These are phyloP conservation scores for Pseudogymnoascus sp. DNA, from an alignment of 2,329 filamentous ascomycete species.

Conservation along the genomic window DNA sequence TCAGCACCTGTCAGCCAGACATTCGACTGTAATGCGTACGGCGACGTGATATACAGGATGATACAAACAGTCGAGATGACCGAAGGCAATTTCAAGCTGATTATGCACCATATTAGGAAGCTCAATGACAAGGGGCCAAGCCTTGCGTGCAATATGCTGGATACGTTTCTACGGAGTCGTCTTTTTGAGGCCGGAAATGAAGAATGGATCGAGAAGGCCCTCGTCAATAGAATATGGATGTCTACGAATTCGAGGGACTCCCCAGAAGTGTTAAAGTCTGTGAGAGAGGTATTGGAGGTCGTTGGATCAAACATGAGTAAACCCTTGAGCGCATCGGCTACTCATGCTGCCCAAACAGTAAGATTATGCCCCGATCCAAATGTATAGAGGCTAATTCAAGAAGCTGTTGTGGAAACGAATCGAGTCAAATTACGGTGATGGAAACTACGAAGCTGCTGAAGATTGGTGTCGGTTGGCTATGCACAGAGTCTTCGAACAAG, in stretches of 20 bases:
- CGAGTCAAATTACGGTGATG: constrained; percentile 48
- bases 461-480: constrained; percentile 65
- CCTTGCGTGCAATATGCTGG: constrained; percentile 45
- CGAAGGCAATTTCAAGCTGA: constrained; percentile 53
- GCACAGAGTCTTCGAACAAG: constrained; percentile 56
- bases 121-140: constrained; percentile 47
- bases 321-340: constrained; percentile 49
- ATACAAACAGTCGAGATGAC: constrained; percentile 51
- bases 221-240: constrained; percentile 63
- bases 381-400: background rate
- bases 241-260: constrained; percentile 38
- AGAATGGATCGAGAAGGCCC: constrained; percentile 58
- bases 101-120: constrained; percentile 61
- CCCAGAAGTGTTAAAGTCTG: constrained; percentile 28
- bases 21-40: constrained; percentile 42
- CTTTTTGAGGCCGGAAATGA: constrained; percentile 41
- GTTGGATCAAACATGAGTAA: constrained; percentile 38
- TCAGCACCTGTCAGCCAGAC: constrained; percentile 37
- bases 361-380: constrained; percentile 20
- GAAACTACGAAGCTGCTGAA: constrained; percentile 46
- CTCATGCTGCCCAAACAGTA: constrained; percentile 60
- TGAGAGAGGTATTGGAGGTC: constrained; percentile 37
- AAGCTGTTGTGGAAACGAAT: constrained; percentile 76
- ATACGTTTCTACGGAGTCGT: constrained; percentile 53
- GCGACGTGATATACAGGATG: constrained; percentile 50